These are phyloP conservation scores for Cryptosporidium tyzzeri DNA, from an alignment of 169 alveolate genomes.

Conservation along the genomic window DNA sequence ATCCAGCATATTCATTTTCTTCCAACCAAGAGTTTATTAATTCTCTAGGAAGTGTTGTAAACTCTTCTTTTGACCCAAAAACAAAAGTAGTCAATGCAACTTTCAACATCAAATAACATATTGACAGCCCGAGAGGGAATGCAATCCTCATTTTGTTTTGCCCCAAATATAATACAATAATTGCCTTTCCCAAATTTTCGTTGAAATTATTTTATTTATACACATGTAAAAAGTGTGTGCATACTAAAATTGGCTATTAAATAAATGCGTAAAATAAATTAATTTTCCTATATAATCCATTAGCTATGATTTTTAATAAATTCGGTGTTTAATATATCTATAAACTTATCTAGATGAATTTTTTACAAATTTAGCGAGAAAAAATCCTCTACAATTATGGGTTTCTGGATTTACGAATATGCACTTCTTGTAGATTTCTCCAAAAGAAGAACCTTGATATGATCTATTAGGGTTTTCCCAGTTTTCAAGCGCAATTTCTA, in stretches of 20 bases:
- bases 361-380: conserved; percentile 76
- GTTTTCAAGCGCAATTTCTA: conserved; percentile 17
- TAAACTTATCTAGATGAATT: neutral
- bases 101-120: conserved; percentile 22
- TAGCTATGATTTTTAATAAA: neutral
- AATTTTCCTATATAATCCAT: neutral
- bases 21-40: conserved; percentile 19
- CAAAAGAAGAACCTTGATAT: neutral
- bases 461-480: neutral
- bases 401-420: conserved; percentile 45
- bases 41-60: conserved; percentile 20
- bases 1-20: conserved; percentile 40
- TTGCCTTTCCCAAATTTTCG: neutral
- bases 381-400: conserved; percentile 81
- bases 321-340: neutral
- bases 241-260: neutral
- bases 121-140: neutral
- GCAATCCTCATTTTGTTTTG: conserved; percentile 18
- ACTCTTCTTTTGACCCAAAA: conserved; percentile 47
- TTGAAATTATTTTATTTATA: neutral
- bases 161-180: neutral
- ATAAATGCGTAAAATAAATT: neutral
- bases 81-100: conserved; percentile 21
- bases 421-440: conserved; percentile 12
- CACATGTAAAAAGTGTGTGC: conserved; percentile 20